Evolutionary conservation across 1,284 basidiomycete genomes (phyloP).

Genomic region (Takashimella tepidaria): DNA sequence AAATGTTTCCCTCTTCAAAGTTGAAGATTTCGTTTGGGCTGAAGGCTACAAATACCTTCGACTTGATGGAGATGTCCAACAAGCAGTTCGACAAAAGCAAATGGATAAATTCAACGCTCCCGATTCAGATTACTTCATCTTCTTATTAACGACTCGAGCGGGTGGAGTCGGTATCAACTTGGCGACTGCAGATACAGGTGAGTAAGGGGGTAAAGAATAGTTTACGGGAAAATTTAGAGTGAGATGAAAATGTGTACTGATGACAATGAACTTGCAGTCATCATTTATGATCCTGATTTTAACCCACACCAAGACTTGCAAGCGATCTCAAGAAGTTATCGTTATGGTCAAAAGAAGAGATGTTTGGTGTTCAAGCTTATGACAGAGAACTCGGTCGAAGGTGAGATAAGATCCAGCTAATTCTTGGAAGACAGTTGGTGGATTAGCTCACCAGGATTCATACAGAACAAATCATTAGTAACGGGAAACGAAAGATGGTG

Average conservation of each 20-base stretch:
- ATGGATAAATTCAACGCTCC: slow-evolving; percentile 92
- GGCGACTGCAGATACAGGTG: slow-evolving; percentile 49
- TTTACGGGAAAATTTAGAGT: too few relatives aligned
- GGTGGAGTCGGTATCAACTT: slow-evolving; percentile 96
- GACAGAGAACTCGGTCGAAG: slow-evolving; percentile 83
- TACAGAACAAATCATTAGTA: slow-evolving; percentile 81
- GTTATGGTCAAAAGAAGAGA: slow-evolving; percentile 46
- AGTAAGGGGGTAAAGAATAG: slow-evolving; percentile 9
- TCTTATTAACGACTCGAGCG: slow-evolving; percentile 87
- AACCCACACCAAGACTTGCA: slow-evolving; percentile 73
- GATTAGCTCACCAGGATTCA: slow-evolving; percentile 10
- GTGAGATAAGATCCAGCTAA: slow-evolving; percentile 45
- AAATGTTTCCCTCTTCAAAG: slow-evolving; percentile 16
- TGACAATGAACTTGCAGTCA: slow-evolving; percentile 60
- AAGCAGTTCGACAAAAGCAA: slow-evolving; percentile 78
- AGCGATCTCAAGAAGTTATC: slow-evolving; percentile 85
- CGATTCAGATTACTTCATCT: slow-evolving; percentile 81
- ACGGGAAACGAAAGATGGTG: slow-evolving; percentile 83
- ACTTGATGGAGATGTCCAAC: slow-evolving; percentile 85
- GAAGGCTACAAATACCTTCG: slow-evolving; percentile 87
- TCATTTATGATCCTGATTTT: slow-evolving; percentile 89
- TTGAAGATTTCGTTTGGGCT: slow-evolving; percentile 89
- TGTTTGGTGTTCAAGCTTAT: slow-evolving; percentile 87
- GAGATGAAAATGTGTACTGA: too few relatives aligned
- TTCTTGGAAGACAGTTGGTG: background rate